Base-by-base conservation (phyloP, 163 green algal species). In the Scenedesmus sp. region DNA sequence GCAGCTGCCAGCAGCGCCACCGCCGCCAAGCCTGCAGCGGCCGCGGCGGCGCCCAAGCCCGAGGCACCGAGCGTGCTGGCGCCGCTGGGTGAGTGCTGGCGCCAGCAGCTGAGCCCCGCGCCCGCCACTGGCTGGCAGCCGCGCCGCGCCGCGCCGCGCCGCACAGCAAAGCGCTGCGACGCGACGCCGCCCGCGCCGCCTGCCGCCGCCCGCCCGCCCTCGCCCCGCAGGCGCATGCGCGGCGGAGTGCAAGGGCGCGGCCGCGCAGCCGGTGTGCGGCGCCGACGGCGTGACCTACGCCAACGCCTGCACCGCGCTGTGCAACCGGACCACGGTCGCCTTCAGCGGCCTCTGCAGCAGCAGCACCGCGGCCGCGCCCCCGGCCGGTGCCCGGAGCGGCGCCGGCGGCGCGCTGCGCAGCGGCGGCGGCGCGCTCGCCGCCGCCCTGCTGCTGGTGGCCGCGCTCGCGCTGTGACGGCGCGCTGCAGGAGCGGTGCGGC, bases 211-310 rank as follows among this genome's bases (percentile, higher is more conserved):
- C 5, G 39, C 1, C 10, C n/a, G 34, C n/a, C 4, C 6, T 3
- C 11, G 10, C 6, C 39, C 24, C 36, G n/a, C 48, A 39, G 22
- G 29, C 24, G 20, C n/a, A 9, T 78, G 70, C 44, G 39, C 70
- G 13, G 22, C 36, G 24, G 39, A 60, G 3, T 28, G 24, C 42
- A 67, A 69, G 56, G n/a, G n/a, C n/a, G n/a, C n/a, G n/a, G n/a
- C n/a, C n/a, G n/a, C n/a, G n/a, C n/a, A n/a, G n/a, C 39, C 57
- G 54, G 39, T 66, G 39, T 78, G 80, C 47, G 75, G 60, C 28
- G 29, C 63, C 1, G 69, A 87, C 47, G 63, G 63, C 33, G 39
- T 69, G 44, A 83, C 70, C 4, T 89, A 87, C 53, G 42, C 9
- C 33, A 86, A 81, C 48, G 34, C 53, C 0, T 83, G 82, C 62